Evolutionary conservation across 768 basidiomycete genomes (phyloP), one percentile per base, ranked within the genome.

Genomic region (Artomyces pyxidatus): DNA sequence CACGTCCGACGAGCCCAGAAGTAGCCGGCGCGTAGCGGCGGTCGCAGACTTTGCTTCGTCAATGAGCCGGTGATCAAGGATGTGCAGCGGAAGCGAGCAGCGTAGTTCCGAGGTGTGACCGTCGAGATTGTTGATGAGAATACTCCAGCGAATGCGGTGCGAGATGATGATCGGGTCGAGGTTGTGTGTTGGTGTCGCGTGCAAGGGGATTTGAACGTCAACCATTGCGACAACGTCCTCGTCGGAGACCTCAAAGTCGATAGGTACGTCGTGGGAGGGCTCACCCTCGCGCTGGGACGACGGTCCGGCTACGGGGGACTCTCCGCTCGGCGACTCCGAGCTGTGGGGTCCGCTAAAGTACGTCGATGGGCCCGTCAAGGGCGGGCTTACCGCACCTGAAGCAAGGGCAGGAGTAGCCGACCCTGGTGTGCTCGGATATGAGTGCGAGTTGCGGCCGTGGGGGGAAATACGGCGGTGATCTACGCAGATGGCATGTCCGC

Each of bases 71-170:
- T 76, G 62, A 55, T 93, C 84, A 21, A 97, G 82, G 42, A 98
- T 74, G 60, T 88, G 80, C 28, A 98, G 66, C 0, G 95, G 95
- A 5, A 97, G 74, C 1, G 92, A 92, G 65, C 95, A 97, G 14
- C 93, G 82, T n/a, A 98, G 73, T 64, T 97, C 92, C 8, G 91
- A 94, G 3, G 82, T 84, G 62, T 97, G 95, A 0, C 93, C 93
- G 61, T 97, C 95, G 6, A 74, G 73, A 62, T 97, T 98, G 54
- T 73, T 74, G 60, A 94, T 85, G 45, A 82, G 70, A 53, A 90
- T 85, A 14, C 64, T 77, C 88, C 88, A 89, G 32, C 84, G 77
- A 57, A 97, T 76, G 42, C 86, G 83, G 66, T 98, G 90, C 2
- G 73, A 72, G 19, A 92, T 72, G 17, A 69, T 67, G 47, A 94